Conservation (phyloP, 2,329 filamentous ascomycete genomes). For the Fusarium liriodendri region DNA sequence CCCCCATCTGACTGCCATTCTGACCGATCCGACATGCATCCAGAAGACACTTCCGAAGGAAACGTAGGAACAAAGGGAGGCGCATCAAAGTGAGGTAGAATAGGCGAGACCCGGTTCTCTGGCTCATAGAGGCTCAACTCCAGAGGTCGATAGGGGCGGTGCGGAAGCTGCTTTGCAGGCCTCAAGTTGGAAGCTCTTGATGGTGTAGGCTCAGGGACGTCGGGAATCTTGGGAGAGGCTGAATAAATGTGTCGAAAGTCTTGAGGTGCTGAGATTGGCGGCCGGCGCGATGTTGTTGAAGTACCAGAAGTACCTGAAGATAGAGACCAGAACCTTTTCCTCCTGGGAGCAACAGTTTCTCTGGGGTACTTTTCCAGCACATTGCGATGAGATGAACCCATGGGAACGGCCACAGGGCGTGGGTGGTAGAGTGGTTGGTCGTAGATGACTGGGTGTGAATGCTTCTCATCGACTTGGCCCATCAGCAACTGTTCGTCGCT, state of each 20-base stretch:
- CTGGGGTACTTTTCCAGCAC: slow-evolving; percentile 44
- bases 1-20: slow-evolving; percentile 41
- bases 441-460: slow-evolving; percentile 38
- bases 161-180: slow-evolving; percentile 39
- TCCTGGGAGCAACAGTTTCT: slow-evolving; percentile 58
- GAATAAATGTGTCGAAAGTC: slow-evolving; percentile 70
- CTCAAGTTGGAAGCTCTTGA: slow-evolving; percentile 37
- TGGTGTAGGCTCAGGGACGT: slow-evolving; percentile 32
- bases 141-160: slow-evolving; percentile 62
- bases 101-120: slow-evolving; percentile 61
- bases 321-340: slow-evolving; percentile 59
- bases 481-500: slow-evolving; percentile 47
- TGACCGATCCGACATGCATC: slow-evolving; percentile 46
- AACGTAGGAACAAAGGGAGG: slow-evolving; percentile 47
- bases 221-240: slow-evolving; percentile 54
- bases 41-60: slow-evolving; percentile 52
- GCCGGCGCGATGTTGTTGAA: slow-evolving; percentile 58
- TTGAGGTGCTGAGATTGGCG: slow-evolving; percentile 68
- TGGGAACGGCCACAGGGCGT: slow-evolving; percentile 42
- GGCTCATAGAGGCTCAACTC: slow-evolving; percentile 65
- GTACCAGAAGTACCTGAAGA: slow-evolving; percentile 47
- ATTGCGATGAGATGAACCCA: slow-evolving; percentile 26
- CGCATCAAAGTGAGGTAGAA: slow-evolving; percentile 63
- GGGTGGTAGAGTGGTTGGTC: slow-evolving; percentile 46
- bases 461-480: slow-evolving; percentile 48